A percentile compares a stretch with the other conserved stretches of the same genome.
phyloP scores from a whole-genome alignment of 345 rosid species.

The Draba incana region DNA sequence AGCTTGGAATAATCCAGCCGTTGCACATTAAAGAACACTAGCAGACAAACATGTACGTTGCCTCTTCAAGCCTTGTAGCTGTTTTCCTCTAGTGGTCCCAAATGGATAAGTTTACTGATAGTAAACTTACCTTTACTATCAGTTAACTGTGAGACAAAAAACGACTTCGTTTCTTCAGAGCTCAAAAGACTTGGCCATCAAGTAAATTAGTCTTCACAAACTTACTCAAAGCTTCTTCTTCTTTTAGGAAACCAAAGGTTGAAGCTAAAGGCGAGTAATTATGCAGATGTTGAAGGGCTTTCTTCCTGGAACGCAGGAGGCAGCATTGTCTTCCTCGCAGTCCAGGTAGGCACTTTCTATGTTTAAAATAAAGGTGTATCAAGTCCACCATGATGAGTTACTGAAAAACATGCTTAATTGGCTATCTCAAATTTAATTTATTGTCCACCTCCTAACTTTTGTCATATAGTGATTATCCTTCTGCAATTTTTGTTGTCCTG shows the following conservation, averaged over 20 bases:
- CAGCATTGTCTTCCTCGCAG: slow-evolving; percentile 38
- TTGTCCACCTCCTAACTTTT: neutral
- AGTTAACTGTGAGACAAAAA: no score
- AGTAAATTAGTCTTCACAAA: no score
- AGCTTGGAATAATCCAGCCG: no score
- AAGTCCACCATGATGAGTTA: neutral
- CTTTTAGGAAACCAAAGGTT: slow-evolving; percentile 18
- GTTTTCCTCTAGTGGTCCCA: no score
- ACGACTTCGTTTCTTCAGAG: no score
- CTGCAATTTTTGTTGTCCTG: neutral
- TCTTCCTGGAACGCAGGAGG: slow-evolving; percentile 51
- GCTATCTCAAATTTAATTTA: neutral
- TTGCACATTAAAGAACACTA: no score
- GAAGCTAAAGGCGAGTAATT: slow-evolving; percentile 5
- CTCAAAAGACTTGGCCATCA: no score
- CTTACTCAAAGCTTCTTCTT: slow-evolving; percentile 26
- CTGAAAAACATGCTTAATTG: neutral
- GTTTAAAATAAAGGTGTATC: neutral
- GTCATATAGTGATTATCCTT: slow-evolving; percentile 10
- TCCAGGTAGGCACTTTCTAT: slow-evolving; percentile 47
- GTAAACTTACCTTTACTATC: no score
- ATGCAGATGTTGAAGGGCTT: slow-evolving; percentile 67
- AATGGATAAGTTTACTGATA: no score
- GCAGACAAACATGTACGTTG: no score
- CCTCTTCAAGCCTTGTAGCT: no score